Evolutionary conservation across 345 rosid species (phyloP).

Genomic region (Lenwebbia sp.): DNA sequence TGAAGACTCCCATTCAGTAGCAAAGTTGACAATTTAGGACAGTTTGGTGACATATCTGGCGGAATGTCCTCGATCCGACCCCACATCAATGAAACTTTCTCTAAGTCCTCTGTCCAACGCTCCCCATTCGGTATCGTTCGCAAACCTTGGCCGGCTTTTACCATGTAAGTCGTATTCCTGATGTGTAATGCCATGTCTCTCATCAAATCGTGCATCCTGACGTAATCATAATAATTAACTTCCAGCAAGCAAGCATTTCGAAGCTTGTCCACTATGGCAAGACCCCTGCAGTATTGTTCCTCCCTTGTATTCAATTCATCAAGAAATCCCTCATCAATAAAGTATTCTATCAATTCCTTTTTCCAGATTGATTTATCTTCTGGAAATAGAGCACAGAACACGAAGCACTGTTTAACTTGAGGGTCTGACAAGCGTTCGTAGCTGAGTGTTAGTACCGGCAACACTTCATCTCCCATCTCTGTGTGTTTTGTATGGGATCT

Average conservation of each 20-base stretch:
- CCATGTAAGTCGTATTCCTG: not conserved
- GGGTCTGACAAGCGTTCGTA: constrained; percentile 3
- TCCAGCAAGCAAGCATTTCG: constrained; percentile 3
- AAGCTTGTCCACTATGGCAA: constrained; percentile 11
- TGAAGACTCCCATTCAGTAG: not conserved
- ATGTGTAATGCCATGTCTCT: not conserved
- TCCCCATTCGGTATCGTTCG: no score
- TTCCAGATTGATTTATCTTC: not conserved
- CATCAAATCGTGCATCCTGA: not conserved
- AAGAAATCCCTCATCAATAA: constrained; percentile 10
- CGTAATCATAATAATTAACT: no score
- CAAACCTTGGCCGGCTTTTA: not conserved
- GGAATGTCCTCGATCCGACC: not conserved
- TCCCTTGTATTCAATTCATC: not conserved
- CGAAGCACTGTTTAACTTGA: constrained; percentile 7
- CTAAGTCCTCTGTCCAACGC: not conserved
- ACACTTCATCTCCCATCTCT: not conserved
- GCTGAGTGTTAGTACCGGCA: constrained; percentile 1
- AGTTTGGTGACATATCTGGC: not conserved
- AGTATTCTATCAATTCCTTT: not conserved
- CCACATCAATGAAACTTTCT: constrained; percentile 3
- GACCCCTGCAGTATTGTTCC: not conserved
- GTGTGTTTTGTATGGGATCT: not conserved
- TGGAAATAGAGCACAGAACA: constrained; percentile 15
- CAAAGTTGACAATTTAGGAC: not conserved